These are phyloP conservation scores for Chalaropsis ovoidea DNA, from an alignment of 2,329 filamentous ascomycete species.

Conservation along the genomic window DNA sequence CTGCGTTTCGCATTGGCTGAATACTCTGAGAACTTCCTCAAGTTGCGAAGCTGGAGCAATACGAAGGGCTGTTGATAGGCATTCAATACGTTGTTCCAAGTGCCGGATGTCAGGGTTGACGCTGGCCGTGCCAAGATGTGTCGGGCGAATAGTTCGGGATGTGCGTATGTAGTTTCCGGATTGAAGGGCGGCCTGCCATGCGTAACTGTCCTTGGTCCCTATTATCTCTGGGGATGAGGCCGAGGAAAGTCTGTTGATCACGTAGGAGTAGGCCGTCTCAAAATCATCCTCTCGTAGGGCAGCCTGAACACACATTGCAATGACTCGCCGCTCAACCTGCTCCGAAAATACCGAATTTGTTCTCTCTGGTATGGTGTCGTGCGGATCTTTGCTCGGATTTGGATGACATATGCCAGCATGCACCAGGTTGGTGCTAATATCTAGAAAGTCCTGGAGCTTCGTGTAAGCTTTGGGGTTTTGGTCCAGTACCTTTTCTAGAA, in stretches of 20 bases:
- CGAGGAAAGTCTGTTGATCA: constrained; percentile 55
- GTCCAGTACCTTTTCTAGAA: constrained; percentile 62
- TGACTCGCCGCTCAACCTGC: constrained; percentile 54
- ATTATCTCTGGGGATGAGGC: constrained; percentile 33
- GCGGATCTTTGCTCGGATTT: constrained; percentile 23
- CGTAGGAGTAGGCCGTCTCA: constrained; percentile 77
- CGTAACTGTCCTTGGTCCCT: constrained; percentile 36
- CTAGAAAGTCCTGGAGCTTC: constrained; percentile 60
- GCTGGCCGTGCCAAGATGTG: constrained; percentile 50
- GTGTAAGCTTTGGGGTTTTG: constrained; percentile 68
- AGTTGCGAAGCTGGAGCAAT: constrained; percentile 60
- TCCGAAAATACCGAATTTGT: constrained; percentile 31
- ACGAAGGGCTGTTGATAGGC: constrained; percentile 63
- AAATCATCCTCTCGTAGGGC: constrained; percentile 69
- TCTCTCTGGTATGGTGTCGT: constrained; percentile 26
- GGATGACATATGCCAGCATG: constrained; percentile 38
- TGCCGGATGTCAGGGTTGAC: constrained; percentile 56
- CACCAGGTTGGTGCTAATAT: constrained; percentile 58
- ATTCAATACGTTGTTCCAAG: constrained; percentile 71
- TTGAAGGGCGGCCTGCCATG: constrained; percentile 68
- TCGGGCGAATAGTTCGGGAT: constrained; percentile 43
- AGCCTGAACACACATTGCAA: constrained; percentile 70
- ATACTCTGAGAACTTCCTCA: constrained; percentile 64
- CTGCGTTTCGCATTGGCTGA: constrained; percentile 68
- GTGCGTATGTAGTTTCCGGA: constrained; percentile 64